These are phyloP conservation scores for Phytopythium cucurbitacearum DNA, from an alignment of 352 stramenopile genomes.

Conservation along the genomic window DNA sequence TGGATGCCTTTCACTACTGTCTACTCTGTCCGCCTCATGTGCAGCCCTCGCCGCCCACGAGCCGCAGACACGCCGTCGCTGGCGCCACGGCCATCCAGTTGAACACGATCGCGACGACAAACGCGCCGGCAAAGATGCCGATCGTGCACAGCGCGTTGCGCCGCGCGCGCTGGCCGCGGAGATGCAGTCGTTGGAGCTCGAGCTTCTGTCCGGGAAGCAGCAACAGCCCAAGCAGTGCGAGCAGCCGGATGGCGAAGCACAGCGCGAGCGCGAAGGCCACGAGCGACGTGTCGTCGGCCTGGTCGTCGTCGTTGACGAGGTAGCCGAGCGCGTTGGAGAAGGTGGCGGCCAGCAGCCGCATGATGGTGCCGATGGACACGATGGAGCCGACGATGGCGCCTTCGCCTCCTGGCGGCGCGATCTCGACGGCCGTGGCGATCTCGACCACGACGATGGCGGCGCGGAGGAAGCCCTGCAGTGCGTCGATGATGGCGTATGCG, in stretches of 20 bases:
- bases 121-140: conserved; percentile 21
- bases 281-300: conserved; percentile 12
- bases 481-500: conserved; percentile 31
- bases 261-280: conserved; percentile 34
- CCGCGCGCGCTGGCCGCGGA: not conserved
- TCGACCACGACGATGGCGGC: conserved; percentile 33
- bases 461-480: conserved; percentile 34
- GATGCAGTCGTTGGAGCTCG: conserved; percentile 33
- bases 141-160: conserved; percentile 34
- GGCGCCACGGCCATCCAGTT: conserved; percentile 29
- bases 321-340: conserved; percentile 40
- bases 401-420: conserved; percentile 45
- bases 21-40: conserved; percentile 4
- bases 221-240: conserved; percentile 32
- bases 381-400: conserved; percentile 48
- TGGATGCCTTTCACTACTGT: too few species aligned
- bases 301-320: conserved; percentile 25
- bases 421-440: conserved; percentile 38
- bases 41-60: conserved; percentile 33
- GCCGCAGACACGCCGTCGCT: conserved; percentile 22
- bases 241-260: conserved; percentile 32
- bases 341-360: conserved; percentile 38
- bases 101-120: conserved; percentile 33
- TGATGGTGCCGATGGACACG: conserved; percentile 47
- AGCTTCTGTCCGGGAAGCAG: conserved; percentile 45